Evolutionary conservation across 2,329 filamentous ascomycete species (phyloP).

Genomic region (Colletotrichum chrysophilum): DNA sequence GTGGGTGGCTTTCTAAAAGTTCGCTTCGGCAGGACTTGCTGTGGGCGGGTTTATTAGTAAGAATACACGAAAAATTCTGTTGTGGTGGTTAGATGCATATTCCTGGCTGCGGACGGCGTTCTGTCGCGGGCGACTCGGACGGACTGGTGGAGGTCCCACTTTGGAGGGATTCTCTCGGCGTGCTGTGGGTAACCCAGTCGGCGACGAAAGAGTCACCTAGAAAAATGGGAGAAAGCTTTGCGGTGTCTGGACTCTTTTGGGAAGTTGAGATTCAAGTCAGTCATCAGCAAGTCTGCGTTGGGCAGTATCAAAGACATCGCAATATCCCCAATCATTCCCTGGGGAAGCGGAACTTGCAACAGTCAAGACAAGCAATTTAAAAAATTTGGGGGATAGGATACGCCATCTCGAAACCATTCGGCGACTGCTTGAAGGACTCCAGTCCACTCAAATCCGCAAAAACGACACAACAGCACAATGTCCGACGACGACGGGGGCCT

Average conservation of each 20-base stretch:
- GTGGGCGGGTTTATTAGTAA: not conserved
- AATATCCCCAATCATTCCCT: not conserved
- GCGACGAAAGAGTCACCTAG: not conserved
- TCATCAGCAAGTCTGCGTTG: not conserved
- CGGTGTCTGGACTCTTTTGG: not conserved
- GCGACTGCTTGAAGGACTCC: not conserved
- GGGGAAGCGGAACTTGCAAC: not conserved
- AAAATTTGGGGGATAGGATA: fast-evolving
- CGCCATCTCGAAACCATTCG: not conserved
- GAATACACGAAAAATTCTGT: not conserved
- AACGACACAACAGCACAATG: not conserved
- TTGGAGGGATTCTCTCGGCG: not conserved
- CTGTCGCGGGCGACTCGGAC: not conserved
- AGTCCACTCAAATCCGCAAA: not conserved
- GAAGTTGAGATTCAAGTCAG: not conserved
- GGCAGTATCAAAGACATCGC: not conserved
- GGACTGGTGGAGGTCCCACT: not conserved
- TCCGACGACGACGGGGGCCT: constrained; percentile 34
- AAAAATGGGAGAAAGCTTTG: not conserved
- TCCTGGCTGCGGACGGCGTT: not conserved
- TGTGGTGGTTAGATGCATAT: not conserved
- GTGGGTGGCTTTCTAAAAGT: not conserved
- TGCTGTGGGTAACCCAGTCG: not conserved
- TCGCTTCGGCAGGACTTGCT: constrained; percentile 18
- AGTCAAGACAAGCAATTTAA: not conserved